Conservation (phyloP, 768 basidiomycete genomes). For the Termitomyces titanicus region DNA sequence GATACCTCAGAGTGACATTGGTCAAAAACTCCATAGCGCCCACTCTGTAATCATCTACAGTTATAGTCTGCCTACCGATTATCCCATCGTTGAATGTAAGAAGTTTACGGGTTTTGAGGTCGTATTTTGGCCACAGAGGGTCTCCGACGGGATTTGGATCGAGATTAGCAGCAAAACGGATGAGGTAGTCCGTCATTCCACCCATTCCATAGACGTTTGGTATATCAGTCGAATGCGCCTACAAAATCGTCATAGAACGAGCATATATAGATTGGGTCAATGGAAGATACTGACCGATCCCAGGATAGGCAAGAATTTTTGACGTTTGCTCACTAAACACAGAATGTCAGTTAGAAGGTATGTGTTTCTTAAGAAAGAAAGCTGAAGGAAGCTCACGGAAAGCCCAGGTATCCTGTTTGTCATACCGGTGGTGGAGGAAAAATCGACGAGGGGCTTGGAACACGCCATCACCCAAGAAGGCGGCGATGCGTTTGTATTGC, state of each 20-base stretch:
- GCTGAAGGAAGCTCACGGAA: conserved; percentile 28
- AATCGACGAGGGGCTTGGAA: conserved; percentile 49
- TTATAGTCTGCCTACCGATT: conserved; percentile 27
- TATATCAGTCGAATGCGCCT: conserved; percentile 44
- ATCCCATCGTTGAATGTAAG: conserved; percentile 38
- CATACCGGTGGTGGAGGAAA: conserved; percentile 34
- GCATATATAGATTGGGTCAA: conserved; percentile 7
- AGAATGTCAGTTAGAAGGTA: not conserved
- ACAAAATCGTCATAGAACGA: not conserved
- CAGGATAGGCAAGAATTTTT: conserved; percentile 18
- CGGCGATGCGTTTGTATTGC: conserved; percentile 48
- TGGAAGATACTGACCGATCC: conserved; percentile 33
- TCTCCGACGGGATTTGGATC: conserved; percentile 39
- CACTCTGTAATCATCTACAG: conserved; percentile 40
- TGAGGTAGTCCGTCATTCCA: conserved; percentile 43
- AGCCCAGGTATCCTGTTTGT: conserved; percentile 41
- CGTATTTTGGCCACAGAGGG: conserved; percentile 44
- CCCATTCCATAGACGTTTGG: conserved; percentile 35
- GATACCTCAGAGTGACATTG: conserved; percentile 28
- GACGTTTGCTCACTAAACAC: conserved; percentile 1
- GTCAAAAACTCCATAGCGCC: conserved; percentile 35
- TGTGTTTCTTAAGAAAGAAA: too few species aligned
- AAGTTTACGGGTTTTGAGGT: conserved; percentile 28
- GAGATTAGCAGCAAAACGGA: conserved; percentile 40
- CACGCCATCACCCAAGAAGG: conserved; percentile 45